phyloP scores from a whole-genome alignment of 441 rosid genomes.

The Erysimum pusillum region DNA sequence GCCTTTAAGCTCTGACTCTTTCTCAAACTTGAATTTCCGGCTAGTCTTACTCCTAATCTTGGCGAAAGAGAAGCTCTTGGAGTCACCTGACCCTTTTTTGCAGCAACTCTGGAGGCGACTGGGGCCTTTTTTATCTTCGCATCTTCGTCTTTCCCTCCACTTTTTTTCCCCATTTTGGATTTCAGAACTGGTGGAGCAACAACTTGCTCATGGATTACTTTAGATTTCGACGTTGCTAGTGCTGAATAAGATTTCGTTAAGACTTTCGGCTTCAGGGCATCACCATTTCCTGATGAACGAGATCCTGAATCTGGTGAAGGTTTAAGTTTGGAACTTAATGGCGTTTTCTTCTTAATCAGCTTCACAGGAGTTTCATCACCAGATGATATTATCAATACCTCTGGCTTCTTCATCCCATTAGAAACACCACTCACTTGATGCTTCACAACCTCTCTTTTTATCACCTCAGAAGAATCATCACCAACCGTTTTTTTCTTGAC shows the following conservation, averaged over 20 bases:
- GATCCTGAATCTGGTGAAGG: conserved; percentile 47
- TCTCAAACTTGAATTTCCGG: conserved; percentile 49
- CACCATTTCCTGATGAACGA: conserved; percentile 36
- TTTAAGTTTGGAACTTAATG: conserved; percentile 33
- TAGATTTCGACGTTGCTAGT: conserved; percentile 31
- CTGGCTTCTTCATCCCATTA: conserved; percentile 36
- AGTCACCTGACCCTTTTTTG: conserved; percentile 50
- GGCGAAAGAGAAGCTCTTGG: conserved; percentile 53
- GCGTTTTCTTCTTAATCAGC: conserved; percentile 48
- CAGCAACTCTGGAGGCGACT: conserved; percentile 46
- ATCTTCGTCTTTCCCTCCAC: conserved; percentile 48
- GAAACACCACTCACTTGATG: conserved; percentile 27
- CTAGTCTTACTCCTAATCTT: conserved; percentile 48
- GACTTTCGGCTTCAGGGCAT: conserved; percentile 40
- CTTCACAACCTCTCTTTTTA: conserved; percentile 46
- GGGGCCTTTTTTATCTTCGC: conserved; percentile 40
- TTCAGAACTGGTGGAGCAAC: conserved; percentile 46
- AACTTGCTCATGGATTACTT: conserved; percentile 23
- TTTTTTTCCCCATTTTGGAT: conserved; percentile 34
- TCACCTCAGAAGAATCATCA: conserved; percentile 39
- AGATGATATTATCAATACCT: conserved; percentile 28
- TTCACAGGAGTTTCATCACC: conserved; percentile 37
- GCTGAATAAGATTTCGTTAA: conserved; percentile 50
- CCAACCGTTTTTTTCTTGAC: conserved; percentile 4
- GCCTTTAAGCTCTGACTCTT: conserved; percentile 55